A percentile compares a stretch with the other conserved stretches of the same genome.
Conservation (phyloP, 495 filamentous ascomycete genomes). For the Hypoxylon intermedium region DNA sequence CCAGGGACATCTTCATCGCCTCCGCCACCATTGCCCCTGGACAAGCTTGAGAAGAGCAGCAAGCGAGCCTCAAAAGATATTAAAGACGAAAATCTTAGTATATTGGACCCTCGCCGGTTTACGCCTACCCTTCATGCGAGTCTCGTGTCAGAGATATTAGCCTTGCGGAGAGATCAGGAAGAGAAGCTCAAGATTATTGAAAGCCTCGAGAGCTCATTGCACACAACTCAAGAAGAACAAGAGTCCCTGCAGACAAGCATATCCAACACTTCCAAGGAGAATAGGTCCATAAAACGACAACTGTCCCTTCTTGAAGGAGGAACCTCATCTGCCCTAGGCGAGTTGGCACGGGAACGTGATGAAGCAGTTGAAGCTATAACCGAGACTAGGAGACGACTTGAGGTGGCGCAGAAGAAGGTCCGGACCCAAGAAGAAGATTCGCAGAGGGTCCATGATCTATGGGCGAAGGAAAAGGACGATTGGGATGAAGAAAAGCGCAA, state of each 20-base stretch:
- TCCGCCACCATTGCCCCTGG: constrained; percentile 64
- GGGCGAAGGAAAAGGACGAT: constrained; percentile 79
- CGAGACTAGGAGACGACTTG: constrained; percentile 81
- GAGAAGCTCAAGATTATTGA: constrained; percentile 85
- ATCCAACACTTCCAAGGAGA: constrained; percentile 71
- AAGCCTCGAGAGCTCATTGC: constrained; percentile 76
- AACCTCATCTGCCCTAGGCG: constrained; percentile 79
- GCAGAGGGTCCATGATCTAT: constrained; percentile 73
- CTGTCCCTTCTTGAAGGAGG: constrained; percentile 86
- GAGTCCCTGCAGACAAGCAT: constrained; percentile 69
- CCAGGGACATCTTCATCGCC: constrained; percentile 64
- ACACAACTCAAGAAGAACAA: constrained; percentile 73
- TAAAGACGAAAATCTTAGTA: constrained; percentile 76
- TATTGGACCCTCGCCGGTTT: constrained; percentile 87
- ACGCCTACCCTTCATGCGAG: constrained; percentile 95
- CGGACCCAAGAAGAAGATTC: constrained; percentile 84
- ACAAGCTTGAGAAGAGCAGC: constrained; percentile 54
- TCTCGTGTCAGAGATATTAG: constrained; percentile 91
- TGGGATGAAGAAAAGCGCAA: constrained; percentile 84
- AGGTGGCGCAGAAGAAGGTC: constrained; percentile 77
- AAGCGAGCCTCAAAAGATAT: constrained; percentile 64
- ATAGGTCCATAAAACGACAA: constrained; percentile 80
- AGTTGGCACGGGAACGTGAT: constrained; percentile 85
- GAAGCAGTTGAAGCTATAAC: constrained; percentile 74
- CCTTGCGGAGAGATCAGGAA: constrained; percentile 85